Base-by-base conservation (phyloP, 2,329 filamentous ascomycete species). In the Trichocomaceae sp. region DNA sequence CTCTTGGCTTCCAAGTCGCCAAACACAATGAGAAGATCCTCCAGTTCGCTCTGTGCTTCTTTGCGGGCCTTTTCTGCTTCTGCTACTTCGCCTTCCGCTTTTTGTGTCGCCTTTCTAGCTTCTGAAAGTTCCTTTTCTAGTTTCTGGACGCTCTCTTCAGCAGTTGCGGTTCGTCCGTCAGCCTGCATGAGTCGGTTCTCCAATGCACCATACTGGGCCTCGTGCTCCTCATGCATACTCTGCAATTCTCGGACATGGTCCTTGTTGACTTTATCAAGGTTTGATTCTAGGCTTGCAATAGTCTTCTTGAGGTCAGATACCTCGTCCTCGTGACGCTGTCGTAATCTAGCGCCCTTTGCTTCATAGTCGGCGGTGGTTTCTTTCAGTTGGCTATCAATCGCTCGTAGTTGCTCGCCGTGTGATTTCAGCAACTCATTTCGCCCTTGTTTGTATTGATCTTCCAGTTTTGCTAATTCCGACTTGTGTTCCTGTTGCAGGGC, bases 11-110 rank as follows among this genome's bases (percentile, higher is more conserved):
- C 88, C 17, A 90, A 66, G 65, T 93, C 88, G 13, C 83, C 84
- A 69, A 91, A 89, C 5, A 93, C 85, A 74, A 92, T 87, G 35
- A 93, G 74, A 52, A 92, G 76, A 68, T 93, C 88, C 61, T 93
- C 88, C 46, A 92, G 76, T 69, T 93, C 88, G 2, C 81, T 78
- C 66, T 92, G 88, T 5, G 80, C 79, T 1, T 79, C 73, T 58
- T 83, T 78, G 54, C 81, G 83, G 56, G 86, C 83, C 57, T 83
- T 79, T 61, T 84, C 82, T 58, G 81, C 84, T 59, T 79, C 72
- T 60, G 64, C 64, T 8, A 58, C 62, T 42, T 70, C 67, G 2
- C 58, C 57, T 29, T 69, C 62, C n/a, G 61, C 62, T 59, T 68
- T 70, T 33, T 66, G 62, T 22, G 71, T 59, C 20, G 56, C 58